Evolutionary conservation across 768 basidiomycete genomes (phyloP).

Genomic region (Suillus paluster): DNA sequence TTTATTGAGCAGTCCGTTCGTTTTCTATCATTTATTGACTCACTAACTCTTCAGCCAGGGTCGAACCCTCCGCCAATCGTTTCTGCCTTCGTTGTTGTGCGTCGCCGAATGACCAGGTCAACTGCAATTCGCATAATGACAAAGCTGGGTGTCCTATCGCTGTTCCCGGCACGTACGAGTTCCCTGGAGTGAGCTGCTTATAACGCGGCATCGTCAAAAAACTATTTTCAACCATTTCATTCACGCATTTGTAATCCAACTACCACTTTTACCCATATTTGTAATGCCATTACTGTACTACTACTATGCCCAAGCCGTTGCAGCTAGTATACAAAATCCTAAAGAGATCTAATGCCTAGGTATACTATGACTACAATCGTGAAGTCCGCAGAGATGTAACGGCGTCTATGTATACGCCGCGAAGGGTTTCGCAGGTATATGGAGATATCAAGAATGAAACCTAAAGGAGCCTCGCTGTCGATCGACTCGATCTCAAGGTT

Average conservation of each 20-base stretch:
- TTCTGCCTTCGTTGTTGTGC: slow-evolving; percentile 57
- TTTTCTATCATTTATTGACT: not conserved
- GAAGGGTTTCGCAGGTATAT: not conserved
- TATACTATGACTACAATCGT: not conserved
- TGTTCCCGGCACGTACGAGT: slow-evolving; percentile 51
- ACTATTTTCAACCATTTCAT: not conserved
- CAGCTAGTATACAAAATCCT: slow-evolving; percentile 4
- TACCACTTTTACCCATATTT: not conserved
- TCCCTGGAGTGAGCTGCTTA: slow-evolving; percentile 43
- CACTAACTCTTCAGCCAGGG: slow-evolving; percentile 30
- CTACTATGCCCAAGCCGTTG: not conserved
- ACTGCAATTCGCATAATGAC: slow-evolving; percentile 58
- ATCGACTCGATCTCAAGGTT: not conserved
- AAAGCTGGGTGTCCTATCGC: slow-evolving; percentile 45
- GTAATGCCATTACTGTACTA: slow-evolving; percentile 5
- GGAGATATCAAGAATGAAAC: not conserved
- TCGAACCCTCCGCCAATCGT: slow-evolving; percentile 49
- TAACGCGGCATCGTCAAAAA: slow-evolving; percentile 16
- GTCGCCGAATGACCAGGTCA: slow-evolving; percentile 43
- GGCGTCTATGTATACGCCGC: not conserved
- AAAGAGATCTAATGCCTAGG: slow-evolving; percentile 1
- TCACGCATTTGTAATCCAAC: not conserved
- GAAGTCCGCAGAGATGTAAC: not conserved
- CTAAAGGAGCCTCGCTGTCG: not conserved
- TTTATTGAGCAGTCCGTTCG: slow-evolving; percentile 52